A percentile compares a stretch with the other conserved stretches of the same genome.
Evolutionary conservation across 495 filamentous ascomycete species (phyloP).

Genomic region (Penicillium taxi): DNA sequence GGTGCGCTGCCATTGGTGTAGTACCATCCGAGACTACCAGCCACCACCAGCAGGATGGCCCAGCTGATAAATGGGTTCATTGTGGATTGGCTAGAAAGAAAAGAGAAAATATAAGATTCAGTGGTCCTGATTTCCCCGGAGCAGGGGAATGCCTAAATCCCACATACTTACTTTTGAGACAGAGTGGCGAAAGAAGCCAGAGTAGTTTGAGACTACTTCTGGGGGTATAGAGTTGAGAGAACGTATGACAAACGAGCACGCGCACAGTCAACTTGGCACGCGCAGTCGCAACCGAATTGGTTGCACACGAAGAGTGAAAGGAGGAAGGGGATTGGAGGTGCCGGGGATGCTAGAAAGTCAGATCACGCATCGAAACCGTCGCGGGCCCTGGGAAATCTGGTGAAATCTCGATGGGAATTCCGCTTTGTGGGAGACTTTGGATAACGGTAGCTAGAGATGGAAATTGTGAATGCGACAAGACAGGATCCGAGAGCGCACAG

Average conservation of each 20-base stretch:
- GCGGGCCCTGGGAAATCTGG: no score
- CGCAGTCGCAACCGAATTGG: slow-evolving; percentile 8
- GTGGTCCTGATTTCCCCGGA: neutral
- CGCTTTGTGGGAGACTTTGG: no score
- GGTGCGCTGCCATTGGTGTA: slow-evolving; percentile 35
- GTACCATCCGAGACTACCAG: slow-evolving; percentile 42
- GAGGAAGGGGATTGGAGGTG: slow-evolving; percentile 1
- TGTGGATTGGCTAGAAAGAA: slow-evolving; percentile 23
- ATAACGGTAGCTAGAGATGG: no score
- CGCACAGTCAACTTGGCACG: slow-evolving; percentile 8
- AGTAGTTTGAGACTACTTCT: neutral
- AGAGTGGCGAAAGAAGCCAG: neutral
- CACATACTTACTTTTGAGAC: no score
- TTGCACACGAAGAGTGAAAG: slow-evolving; percentile 10
- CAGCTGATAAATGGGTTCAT: slow-evolving; percentile 49
- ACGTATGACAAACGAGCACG: slow-evolving; percentile 12
- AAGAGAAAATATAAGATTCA: neutral
- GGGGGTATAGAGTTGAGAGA: slow-evolving; percentile 2
- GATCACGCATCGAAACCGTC: slow-evolving; percentile 9
- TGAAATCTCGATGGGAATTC: no score
- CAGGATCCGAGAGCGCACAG: no score
- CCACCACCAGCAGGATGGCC: slow-evolving; percentile 48
- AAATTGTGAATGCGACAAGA: no score
- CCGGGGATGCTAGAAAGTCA: slow-evolving; percentile 3
- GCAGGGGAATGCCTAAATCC: neutral